Evolutionary conservation across 148 eudicot genomes (phyloP).

Genomic region (Silene uniflora): DNA sequence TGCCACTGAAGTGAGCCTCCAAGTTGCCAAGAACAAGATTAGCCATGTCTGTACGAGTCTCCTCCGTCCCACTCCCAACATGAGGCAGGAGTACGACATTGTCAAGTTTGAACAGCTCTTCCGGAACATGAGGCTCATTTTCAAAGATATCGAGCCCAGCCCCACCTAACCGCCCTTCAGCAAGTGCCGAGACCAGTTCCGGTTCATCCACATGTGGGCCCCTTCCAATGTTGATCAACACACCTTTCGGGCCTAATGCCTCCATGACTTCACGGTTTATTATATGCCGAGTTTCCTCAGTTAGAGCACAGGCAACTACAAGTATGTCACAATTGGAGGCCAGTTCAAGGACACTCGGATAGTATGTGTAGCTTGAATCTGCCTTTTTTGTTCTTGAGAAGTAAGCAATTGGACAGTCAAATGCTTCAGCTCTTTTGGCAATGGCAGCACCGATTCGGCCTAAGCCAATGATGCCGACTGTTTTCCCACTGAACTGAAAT

Average conservation of each 20-base stretch:
- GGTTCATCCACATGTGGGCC: conserved; percentile 86
- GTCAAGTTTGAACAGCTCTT: conserved; percentile 61
- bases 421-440: conserved; percentile 84
- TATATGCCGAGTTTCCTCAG: conserved; percentile 67
- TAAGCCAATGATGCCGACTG: conserved; percentile 81
- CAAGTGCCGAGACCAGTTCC: conserved; percentile 69
- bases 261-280: conserved; percentile 69
- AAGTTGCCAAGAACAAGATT: conserved; percentile 74
- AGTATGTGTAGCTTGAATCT: conserved; percentile 56
- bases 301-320: conserved; percentile 67
- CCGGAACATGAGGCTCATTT: conserved; percentile 77
- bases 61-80: conserved; percentile 71
- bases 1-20: conserved; percentile 79
- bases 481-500: conserved; percentile 76
- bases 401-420: conserved; percentile 77
- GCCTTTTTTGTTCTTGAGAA: conserved; percentile 64
- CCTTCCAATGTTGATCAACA: conserved; percentile 76
- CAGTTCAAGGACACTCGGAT: conserved; percentile 49
- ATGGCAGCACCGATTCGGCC: conserved; percentile 78
- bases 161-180: conserved; percentile 81
- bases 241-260: conserved; percentile 74
- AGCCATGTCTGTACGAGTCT: conserved; percentile 73
- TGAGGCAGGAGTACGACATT: conserved; percentile 77
- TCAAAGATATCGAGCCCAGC: conserved; percentile 84
- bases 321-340: conserved; percentile 74